Conservation (phyloP, 176 grass and related monocot genomes). For the Hsuehochloa calcarea region DNA sequence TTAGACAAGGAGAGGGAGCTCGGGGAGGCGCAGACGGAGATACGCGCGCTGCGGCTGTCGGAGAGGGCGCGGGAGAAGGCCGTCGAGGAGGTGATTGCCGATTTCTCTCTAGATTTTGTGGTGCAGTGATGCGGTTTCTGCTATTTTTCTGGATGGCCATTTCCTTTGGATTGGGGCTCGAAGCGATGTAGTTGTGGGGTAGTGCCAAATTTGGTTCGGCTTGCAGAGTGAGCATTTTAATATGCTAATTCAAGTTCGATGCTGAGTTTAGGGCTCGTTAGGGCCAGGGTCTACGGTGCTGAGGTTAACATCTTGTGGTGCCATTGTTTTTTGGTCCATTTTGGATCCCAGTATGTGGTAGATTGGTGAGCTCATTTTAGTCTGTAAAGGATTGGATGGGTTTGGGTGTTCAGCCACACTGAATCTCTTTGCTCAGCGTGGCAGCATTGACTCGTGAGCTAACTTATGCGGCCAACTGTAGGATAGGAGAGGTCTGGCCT, state of each 20-base stretch:
- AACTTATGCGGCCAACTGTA: background rate
- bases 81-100: conserved; percentile 80
- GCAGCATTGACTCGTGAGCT: background rate
- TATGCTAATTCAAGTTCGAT: background rate
- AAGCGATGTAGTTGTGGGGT: background rate
- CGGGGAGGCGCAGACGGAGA: conserved; percentile 87
- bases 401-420: background rate
- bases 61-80: conserved; percentile 97
- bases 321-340: conserved; percentile 2
- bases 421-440: background rate
- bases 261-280: background rate
- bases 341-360: background rate
- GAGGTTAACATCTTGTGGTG: background rate
- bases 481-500: background rate
- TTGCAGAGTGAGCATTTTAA: background rate
- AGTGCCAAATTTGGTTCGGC: conserved; percentile 10
- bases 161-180: background rate
- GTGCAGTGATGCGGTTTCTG: background rate
- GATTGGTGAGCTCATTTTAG: background rate
- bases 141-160: conserved; percentile 1
- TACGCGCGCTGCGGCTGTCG: conserved; percentile 82
- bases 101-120: background rate
- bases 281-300: background rate
- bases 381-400: background rate
- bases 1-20: conserved; percentile 94